A percentile compares a stretch with the other conserved stretches of the same genome.
Evolutionary conservation across 2,329 filamentous ascomycete species (phyloP).

Genomic region (Cordyceps farinosa): DNA sequence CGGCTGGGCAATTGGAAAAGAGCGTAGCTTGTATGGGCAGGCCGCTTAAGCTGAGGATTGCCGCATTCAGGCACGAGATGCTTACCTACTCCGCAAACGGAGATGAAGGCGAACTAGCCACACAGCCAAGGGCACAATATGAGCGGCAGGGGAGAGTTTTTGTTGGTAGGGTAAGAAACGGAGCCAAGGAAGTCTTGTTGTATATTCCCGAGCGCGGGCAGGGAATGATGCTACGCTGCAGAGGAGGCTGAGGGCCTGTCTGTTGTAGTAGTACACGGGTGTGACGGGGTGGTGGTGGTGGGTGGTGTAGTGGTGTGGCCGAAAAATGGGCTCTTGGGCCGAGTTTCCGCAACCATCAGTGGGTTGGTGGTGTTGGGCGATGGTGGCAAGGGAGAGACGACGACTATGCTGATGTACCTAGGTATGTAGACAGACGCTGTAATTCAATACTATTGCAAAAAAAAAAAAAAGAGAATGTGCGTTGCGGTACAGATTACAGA

Average conservation of each 20-base stretch:
- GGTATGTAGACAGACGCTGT: no score
- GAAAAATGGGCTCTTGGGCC: not conserved
- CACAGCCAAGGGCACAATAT: not conserved
- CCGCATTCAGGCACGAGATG: constrained; percentile 14
- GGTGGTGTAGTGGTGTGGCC: not conserved
- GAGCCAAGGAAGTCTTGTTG: not conserved
- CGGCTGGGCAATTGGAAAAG: not conserved
- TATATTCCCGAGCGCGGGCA: not conserved
- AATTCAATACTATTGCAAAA: no score
- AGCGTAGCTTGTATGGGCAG: not conserved
- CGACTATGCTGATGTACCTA: not conserved
- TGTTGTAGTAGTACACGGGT: not conserved
- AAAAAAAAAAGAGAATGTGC: no score
- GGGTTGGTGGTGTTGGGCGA: not conserved
- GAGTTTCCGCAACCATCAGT: constrained; percentile 1
- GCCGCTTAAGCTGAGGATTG: not conserved
- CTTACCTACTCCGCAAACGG: constrained; percentile 12
- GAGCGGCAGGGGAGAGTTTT: not conserved
- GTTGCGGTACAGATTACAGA: no score
- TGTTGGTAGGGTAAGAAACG: not conserved
- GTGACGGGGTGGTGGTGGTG: not conserved
- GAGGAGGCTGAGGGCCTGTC: not conserved
- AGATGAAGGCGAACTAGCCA: not conserved
- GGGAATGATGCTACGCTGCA: not conserved
- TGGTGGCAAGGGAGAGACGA: not conserved